phyloP scores from a whole-genome alignment of 495 filamentous ascomycete species.

The Filosporella fistucella region DNA sequence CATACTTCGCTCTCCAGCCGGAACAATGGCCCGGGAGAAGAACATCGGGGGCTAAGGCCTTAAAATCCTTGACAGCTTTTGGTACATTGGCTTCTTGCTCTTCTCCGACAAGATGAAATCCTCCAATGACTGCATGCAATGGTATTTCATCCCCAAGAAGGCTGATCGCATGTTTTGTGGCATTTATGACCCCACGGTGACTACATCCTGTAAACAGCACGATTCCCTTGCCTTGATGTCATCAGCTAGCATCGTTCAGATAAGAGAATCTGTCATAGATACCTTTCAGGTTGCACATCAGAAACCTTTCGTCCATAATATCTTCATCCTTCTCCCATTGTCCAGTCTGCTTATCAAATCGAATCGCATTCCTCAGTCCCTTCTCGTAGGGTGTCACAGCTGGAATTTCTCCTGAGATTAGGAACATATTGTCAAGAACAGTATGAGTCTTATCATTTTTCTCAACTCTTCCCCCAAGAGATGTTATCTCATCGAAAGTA shows the following conservation, averaged over 20 bases:
- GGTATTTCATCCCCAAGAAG: slow-evolving; percentile 32
- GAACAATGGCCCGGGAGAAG: slow-evolving; percentile 58
- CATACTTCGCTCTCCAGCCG: slow-evolving; percentile 58
- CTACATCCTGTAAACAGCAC: slow-evolving; percentile 61
- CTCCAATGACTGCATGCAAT: slow-evolving; percentile 54
- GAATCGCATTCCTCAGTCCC: slow-evolving; percentile 43
- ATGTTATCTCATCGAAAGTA: slow-evolving; percentile 45
- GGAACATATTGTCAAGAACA: slow-evolving; percentile 50
- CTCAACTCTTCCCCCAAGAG: slow-evolving; percentile 40
- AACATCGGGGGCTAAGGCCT: slow-evolving; percentile 46
- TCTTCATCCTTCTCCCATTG: slow-evolving; percentile 51
- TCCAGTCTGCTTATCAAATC: slow-evolving; percentile 37
- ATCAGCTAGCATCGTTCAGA: not conserved
- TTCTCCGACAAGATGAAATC: slow-evolving; percentile 56
- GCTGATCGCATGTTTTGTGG: slow-evolving; percentile 42
- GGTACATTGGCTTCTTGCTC: slow-evolving; percentile 38
- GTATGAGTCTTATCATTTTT: slow-evolving; percentile 43
- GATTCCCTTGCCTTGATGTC: slow-evolving; percentile 42
- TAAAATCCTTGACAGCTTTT: slow-evolving; percentile 45
- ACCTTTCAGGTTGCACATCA: slow-evolving; percentile 57
- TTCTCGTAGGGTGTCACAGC: slow-evolving; percentile 48
- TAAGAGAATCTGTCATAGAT: not conserved
- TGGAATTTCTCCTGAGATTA: slow-evolving; percentile 55
- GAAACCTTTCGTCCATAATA: slow-evolving; percentile 54
- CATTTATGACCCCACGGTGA: slow-evolving; percentile 57